These are phyloP conservation scores for Pachysolen tannophilus DNA, from an alignment of 805 yeast species.

Conservation along the genomic window DNA sequence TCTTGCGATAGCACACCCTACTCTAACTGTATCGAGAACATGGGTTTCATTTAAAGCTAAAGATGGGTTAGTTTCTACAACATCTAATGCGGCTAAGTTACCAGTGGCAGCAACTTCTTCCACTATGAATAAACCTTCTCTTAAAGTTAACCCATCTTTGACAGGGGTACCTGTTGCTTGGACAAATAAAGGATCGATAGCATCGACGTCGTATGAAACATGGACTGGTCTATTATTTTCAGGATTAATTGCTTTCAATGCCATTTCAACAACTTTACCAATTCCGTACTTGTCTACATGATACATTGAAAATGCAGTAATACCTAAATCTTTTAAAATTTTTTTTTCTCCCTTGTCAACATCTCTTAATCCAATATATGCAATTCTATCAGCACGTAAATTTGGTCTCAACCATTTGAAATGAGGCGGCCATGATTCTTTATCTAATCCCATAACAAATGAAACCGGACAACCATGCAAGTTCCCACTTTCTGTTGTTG, in stretches of 20 bases:
- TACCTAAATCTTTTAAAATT: constrained; percentile 60
- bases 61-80: constrained; percentile 90
- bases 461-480: constrained; percentile 96
- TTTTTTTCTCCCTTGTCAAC: constrained; percentile 81
- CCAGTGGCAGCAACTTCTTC: constrained; percentile 92
- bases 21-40: constrained; percentile 75
- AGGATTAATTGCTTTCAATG: constrained; percentile 72
- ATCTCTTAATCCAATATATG: constrained; percentile 92
- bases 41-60: constrained; percentile 73
- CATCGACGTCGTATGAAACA: constrained; percentile 92
- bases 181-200: constrained; percentile 87
- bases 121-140: constrained; percentile 89
- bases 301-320: constrained; percentile 89
- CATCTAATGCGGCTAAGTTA: constrained; percentile 77
- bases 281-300: constrained; percentile 94
- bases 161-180: constrained; percentile 99
- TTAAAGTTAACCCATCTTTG: constrained; percentile 87
- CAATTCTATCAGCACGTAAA: constrained; percentile 63
- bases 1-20: constrained; percentile 86
- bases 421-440: constrained; percentile 58
- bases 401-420: constrained; percentile 65
- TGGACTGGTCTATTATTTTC: constrained; percentile 67
- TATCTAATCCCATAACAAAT: constrained; percentile 77
- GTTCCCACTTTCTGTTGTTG: constrained; percentile 79
- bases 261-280: constrained; percentile 86